A percentile compares a stretch with the other conserved stretches of the same genome.
Evolutionary conservation across 805 yeast genomes (phyloP).

Genomic region (Komagataella populi): DNA sequence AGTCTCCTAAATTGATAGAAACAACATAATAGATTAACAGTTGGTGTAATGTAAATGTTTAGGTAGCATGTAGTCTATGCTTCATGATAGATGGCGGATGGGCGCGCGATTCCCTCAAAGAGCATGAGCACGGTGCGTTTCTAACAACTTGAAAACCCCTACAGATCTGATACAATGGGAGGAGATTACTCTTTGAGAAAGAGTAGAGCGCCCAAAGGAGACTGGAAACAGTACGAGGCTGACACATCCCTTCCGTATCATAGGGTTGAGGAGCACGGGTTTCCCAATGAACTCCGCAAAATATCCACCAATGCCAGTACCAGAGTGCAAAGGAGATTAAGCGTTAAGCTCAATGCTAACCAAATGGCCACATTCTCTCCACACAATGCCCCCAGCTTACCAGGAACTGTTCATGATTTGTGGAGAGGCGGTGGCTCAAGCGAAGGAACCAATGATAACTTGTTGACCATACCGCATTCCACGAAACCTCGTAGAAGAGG

Average conservation of each 20-base stretch:
- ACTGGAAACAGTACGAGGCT: constrained; percentile 1
- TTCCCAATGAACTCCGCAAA: not conserved
- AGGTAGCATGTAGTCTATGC: not conserved
- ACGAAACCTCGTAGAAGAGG: not conserved
- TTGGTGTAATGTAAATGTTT: not conserved
- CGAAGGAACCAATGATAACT: not conserved
- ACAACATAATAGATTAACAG: not conserved
- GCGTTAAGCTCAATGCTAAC: not conserved
- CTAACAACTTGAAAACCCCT: not conserved
- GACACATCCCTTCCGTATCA: not conserved
- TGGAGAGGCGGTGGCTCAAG: not conserved
- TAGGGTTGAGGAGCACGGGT: not conserved
- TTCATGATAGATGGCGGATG: not conserved
- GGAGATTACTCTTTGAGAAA: constrained; percentile 1
- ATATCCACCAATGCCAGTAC: not conserved
- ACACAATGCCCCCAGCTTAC: not conserved
- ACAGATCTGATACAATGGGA: not conserved
- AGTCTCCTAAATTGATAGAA: constrained; percentile 2
- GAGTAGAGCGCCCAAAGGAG: constrained; percentile 7
- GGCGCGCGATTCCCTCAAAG: not conserved
- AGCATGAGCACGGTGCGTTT: not conserved
- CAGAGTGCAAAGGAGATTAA: not conserved
- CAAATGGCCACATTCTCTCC: not conserved
- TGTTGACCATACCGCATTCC: not conserved
- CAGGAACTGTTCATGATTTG: not conserved